Base-by-base conservation (phyloP, 2,329 filamentous ascomycete species). In the Colletotrichum godetiae region DNA sequence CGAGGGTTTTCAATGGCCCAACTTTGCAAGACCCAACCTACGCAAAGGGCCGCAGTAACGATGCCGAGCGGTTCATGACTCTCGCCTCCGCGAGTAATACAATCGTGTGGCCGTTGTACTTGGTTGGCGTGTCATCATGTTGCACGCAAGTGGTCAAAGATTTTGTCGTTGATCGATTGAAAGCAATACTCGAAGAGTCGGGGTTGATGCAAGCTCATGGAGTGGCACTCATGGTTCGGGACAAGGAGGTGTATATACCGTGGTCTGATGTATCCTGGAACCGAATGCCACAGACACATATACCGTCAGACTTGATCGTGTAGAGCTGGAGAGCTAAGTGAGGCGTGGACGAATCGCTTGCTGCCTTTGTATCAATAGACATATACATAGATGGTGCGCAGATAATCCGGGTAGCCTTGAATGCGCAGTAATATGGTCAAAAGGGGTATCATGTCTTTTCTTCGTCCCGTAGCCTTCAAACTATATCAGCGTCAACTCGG, bases 21-120 rank as follows among this genome's bases (percentile, higher is more conserved):
- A 83, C 83, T 8, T 76, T 87, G 12, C 79, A 85, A 33, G 83
- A 86, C 58, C 82, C 84, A 3, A 83, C 82, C 7, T 80, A 82
- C 37, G 81, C 81, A 1, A 78, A 76, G 19, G 78, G 78, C 46
- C 76, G 78, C 15, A 80, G 81, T 8, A 81, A 82, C 57, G 82
- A 84, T 55, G 83, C 84, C 0, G 83, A 83, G 70, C 81, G 86
- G 29, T 86, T 87, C 77, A 84, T 88, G 84, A 84, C 86, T 5
- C 79, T 88, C 7, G 85, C 84, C 0, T 86, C 86, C 10, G 83
- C 85, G 1, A 86, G 86, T 29, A 86, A 87, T 74, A 84, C 85
- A 19, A 82, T 87, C 10, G 83, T 88, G 52, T 88, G 86, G 86
- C 87, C 87, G 5, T 80, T 88, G 4, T 88, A 87, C 68, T 82